Percentiles rank a stretch among this genome's conserved stretches.
Conservation (phyloP, 495 filamentous ascomycete species). For the Penicillium odoratum region DNA sequence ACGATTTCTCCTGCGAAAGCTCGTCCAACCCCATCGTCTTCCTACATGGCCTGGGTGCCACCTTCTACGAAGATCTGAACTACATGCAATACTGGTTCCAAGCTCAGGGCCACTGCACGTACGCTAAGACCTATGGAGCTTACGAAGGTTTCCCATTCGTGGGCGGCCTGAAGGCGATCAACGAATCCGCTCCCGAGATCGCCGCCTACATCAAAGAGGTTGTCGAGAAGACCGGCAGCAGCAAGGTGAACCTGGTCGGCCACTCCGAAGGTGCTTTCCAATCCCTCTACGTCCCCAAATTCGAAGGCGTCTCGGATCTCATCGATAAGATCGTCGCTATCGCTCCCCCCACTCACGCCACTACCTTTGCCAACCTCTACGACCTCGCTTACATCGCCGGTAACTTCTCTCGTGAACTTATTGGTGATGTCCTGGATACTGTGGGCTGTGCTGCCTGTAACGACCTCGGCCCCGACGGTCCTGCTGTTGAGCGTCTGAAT, state of each 20-base stretch:
- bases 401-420: constrained; percentile 30
- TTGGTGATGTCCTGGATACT: constrained; percentile 33
- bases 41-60: constrained; percentile 54
- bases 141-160: constrained; percentile 47
- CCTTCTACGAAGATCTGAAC: constrained; percentile 53
- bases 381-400: constrained; percentile 47
- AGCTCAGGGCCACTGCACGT: constrained; percentile 52
- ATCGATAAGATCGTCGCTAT: constrained; percentile 51
- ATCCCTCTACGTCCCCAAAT: constrained; percentile 53
- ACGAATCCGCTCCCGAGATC: constrained; percentile 48
- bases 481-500: constrained; percentile 41
- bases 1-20: constrained; percentile 43
- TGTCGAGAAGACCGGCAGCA: constrained; percentile 37
- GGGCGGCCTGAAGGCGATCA: constrained; percentile 47
- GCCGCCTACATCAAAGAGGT: constrained; percentile 50
- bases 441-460: constrained; percentile 51
- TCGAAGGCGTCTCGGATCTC: constrained; percentile 42
- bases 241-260: constrained; percentile 52
- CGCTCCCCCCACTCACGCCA: constrained; percentile 52
- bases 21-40: constrained; percentile 49
- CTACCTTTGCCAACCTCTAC: constrained; percentile 48
- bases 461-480: constrained; percentile 40
- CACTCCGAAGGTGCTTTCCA: constrained; percentile 58
- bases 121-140: constrained; percentile 52
- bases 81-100: constrained; percentile 53